Percentiles rank a stretch among this genome's conserved stretches.
phyloP scores from a whole-genome alignment of 441 rosid genomes.

The Raphanus hybrid region DNA sequence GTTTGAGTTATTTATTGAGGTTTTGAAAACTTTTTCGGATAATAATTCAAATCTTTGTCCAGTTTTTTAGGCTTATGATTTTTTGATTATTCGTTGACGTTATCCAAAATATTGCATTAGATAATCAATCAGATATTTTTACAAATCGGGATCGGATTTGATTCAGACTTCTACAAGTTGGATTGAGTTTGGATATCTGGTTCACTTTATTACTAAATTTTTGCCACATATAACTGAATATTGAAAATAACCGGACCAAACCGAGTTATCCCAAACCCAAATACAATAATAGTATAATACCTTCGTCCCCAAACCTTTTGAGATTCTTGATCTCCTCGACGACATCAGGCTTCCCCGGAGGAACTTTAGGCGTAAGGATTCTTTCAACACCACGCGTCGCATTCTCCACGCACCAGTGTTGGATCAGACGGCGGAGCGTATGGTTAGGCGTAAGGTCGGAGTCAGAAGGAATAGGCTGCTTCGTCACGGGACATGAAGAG shows the following conservation, averaged over 20 bases:
- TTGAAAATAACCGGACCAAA: too few relatives aligned
- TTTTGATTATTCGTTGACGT: too few relatives aligned
- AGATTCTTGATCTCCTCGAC: slow-evolving; percentile 49
- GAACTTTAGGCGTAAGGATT: slow-evolving; percentile 64
- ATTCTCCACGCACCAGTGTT: slow-evolving; percentile 75
- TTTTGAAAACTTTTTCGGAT: neutral
- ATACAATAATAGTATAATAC: neutral
- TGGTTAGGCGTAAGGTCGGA: slow-evolving; percentile 70
- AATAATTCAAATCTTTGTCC: too few relatives aligned
- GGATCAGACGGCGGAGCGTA: slow-evolving; percentile 71
- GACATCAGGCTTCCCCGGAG: slow-evolving; percentile 46
- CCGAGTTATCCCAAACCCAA: neutral
- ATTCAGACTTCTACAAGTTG: too few relatives aligned
- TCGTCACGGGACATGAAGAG: slow-evolving; percentile 66
- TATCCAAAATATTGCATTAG: too few relatives aligned
- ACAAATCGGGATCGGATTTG: too few relatives aligned
- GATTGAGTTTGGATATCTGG: too few relatives aligned
- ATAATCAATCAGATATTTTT: too few relatives aligned
- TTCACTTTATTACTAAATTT: too few relatives aligned
- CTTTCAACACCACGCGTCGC: slow-evolving; percentile 56
- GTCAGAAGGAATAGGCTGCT: slow-evolving; percentile 55
- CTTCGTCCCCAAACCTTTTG: slow-evolving; percentile 25
- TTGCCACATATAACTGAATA: too few relatives aligned
- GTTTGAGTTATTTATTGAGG: neutral
- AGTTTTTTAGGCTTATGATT: too few relatives aligned